Conservation (phyloP, 805 yeast species). For the Lachancea sp. region DNA sequence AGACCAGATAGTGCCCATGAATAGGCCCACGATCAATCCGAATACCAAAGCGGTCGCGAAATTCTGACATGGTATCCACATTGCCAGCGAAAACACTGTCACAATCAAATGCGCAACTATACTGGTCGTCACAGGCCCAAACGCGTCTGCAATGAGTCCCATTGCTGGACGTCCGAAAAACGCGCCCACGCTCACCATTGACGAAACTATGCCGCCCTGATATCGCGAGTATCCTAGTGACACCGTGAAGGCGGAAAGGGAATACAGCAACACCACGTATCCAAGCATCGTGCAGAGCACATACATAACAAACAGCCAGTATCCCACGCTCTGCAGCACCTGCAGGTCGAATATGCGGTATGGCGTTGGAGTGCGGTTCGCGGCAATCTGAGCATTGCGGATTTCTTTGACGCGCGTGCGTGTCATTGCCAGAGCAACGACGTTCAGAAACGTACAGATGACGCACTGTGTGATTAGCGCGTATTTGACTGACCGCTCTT, state of each 20-base stretch:
- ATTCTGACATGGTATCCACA: slow-evolving; percentile 55
- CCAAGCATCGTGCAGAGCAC: slow-evolving; percentile 49
- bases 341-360: slow-evolving; percentile 40
- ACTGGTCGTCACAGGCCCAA: slow-evolving; percentile 47
- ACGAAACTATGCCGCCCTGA: slow-evolving; percentile 53
- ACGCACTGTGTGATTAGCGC: slow-evolving; percentile 33
- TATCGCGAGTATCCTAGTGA: slow-evolving; percentile 50
- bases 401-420: slow-evolving; percentile 32
- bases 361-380: slow-evolving; percentile 7
- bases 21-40: slow-evolving; percentile 45
- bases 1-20: slow-evolving; percentile 60
- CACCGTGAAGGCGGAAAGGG: slow-evolving; percentile 52
- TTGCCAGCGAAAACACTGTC: slow-evolving; percentile 39
- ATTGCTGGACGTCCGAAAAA: slow-evolving; percentile 49
- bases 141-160: slow-evolving; percentile 45
- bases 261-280: slow-evolving; percentile 52
- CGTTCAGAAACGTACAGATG: slow-evolving; percentile 32
- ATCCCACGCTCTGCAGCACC: slow-evolving; percentile 37
- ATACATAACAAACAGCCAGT: slow-evolving; percentile 38
- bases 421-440: slow-evolving; percentile 25
- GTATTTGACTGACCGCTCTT: slow-evolving; percentile 29
- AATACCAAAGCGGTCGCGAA: slow-evolving; percentile 49
- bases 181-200: slow-evolving; percentile 55
- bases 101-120: slow-evolving; percentile 35
- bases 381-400: neutral